phyloP scores from a whole-genome alignment of 805 yeast genomes.

The Nakazawaea peltata region DNA sequence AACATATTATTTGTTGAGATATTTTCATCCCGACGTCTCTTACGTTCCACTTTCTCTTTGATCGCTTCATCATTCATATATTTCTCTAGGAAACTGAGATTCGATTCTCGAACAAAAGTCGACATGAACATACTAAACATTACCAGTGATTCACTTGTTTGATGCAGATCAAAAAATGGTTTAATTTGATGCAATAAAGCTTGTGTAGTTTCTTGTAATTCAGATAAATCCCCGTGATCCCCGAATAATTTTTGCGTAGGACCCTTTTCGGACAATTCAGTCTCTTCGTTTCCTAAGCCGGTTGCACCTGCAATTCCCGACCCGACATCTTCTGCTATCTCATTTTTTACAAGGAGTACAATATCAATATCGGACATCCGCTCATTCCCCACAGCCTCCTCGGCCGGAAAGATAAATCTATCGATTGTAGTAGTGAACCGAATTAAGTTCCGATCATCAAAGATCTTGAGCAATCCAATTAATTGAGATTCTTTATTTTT shows the following conservation, averaged over 20 bases:
- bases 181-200: slow-evolving; percentile 1
- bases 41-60: slow-evolving; percentile 9
- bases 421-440: slow-evolving; percentile 17
- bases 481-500: slow-evolving; percentile 17
- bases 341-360: slow-evolving; percentile 18
- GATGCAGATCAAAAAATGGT: slow-evolving; percentile 7
- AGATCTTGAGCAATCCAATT: slow-evolving; percentile 14
- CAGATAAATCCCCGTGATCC: too few relatives aligned
- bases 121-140: slow-evolving; percentile 7
- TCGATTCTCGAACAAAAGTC: slow-evolving; percentile 4
- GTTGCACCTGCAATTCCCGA: background rate
- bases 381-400: slow-evolving; percentile 25
- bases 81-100: slow-evolving; percentile 1
- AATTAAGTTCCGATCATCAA: slow-evolving; percentile 13
- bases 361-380: slow-evolving; percentile 27
- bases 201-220: slow-evolving; percentile 1
- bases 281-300: too few relatives aligned
- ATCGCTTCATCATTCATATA: slow-evolving; percentile 4
- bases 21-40: slow-evolving; percentile 8
- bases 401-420: slow-evolving; percentile 26
- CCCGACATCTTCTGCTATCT: slow-evolving; percentile 5
- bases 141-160: background rate
- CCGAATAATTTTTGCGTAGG: too few relatives aligned
- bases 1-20: too few relatives aligned
- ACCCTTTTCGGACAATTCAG: too few relatives aligned